Evolutionary conservation across 2,329 filamentous ascomycete genomes (phyloP).

Genomic region (Achaetomium macrosporum): DNA sequence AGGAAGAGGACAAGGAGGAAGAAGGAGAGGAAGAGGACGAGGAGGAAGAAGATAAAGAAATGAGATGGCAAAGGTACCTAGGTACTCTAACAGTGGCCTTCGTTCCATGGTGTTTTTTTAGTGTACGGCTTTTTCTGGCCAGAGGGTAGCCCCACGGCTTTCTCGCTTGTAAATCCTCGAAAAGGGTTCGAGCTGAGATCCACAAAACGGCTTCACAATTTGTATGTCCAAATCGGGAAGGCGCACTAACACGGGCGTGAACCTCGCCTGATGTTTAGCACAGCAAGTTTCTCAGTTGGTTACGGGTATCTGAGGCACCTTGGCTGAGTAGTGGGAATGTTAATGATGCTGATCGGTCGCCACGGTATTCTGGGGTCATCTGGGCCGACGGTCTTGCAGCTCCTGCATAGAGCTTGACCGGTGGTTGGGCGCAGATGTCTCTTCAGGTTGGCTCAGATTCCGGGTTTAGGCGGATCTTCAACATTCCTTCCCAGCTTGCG

Average conservation of each 20-base stretch:
- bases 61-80: too few species aligned
- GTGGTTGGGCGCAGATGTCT: conserved; percentile 6
- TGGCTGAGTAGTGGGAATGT: background rate
- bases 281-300: background rate
- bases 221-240: conserved; percentile 13
- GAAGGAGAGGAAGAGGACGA: too few species aligned
- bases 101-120: too few species aligned
- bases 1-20: too few species aligned
- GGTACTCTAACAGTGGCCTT: too few species aligned
- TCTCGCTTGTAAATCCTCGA: conserved; percentile 6
- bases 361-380: conserved; percentile 6
- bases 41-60: too few species aligned
- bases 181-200: background rate
- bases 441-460: conserved; percentile 10
- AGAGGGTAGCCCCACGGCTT: background rate
- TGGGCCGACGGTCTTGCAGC: conserved; percentile 4
- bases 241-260: conserved; percentile 7
- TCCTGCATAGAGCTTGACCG: background rate
- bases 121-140: too few species aligned
- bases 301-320: background rate
- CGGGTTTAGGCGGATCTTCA: conserved; percentile 2
- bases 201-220: background rate
- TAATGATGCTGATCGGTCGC: background rate
- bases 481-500: conserved; percentile 9
- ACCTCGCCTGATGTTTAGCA: background rate